phyloP scores from a whole-genome alignment of 108 stramenopile species.

The Seminavis robusta region DNA sequence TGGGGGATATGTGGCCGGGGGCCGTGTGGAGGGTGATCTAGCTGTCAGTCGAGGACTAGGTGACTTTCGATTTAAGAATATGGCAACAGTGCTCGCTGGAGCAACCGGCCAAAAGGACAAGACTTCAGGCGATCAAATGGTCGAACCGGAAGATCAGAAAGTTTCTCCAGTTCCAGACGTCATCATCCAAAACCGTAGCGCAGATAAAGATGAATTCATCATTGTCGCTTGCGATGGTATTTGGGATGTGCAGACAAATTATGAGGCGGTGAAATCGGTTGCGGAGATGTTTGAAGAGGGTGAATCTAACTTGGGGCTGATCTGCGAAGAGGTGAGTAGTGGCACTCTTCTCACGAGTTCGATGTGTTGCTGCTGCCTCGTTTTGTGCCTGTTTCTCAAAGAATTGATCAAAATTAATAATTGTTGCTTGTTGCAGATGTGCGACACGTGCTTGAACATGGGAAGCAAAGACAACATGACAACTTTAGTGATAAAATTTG shows the following conservation, averaged over 20 bases:
- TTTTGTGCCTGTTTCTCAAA: neutral
- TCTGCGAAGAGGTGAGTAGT: conserved; percentile 73
- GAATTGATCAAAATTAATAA: conserved; percentile 41
- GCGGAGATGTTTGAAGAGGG: conserved; percentile 43
- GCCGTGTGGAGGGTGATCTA: conserved; percentile 93
- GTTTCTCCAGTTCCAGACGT: conserved; percentile 85
- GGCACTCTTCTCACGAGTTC: too few species aligned
- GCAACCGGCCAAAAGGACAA: neutral
- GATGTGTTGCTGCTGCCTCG: too few species aligned
- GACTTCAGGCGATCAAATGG: neutral
- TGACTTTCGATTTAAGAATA: conserved; percentile 82
- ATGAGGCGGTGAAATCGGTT: conserved; percentile 75
- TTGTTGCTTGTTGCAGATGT: conserved; percentile 2
- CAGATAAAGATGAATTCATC: conserved; percentile 74
- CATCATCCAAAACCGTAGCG: conserved; percentile 56
- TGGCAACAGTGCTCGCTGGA: conserved; percentile 9
- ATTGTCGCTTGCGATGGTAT: conserved; percentile 93
- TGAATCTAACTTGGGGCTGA: conserved; percentile 52
- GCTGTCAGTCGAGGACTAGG: conserved; percentile 95
- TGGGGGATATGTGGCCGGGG: conserved; percentile 76
- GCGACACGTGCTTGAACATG: conserved; percentile 59
- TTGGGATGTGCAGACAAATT: conserved; percentile 88
- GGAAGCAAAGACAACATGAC: conserved; percentile 77
- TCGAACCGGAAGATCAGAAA: conserved; percentile 67
- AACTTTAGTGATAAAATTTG: conserved; percentile 43